phyloP scores from a whole-genome alignment of 2,329 filamentous ascomycete species.

The Diaporthe sp. region DNA sequence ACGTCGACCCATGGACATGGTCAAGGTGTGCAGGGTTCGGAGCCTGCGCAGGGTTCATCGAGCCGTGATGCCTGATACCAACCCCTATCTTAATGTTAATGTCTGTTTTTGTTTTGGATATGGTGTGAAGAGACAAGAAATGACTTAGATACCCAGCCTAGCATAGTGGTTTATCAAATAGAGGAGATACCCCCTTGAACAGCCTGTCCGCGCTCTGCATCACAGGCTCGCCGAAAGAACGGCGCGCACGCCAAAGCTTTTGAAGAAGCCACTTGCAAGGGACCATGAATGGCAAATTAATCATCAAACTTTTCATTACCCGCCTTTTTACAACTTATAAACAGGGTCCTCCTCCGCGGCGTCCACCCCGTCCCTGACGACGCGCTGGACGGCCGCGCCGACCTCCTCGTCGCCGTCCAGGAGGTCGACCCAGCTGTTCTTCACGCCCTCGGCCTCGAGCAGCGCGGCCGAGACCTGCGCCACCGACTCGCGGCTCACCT shows the following conservation, averaged over 20 bases:
- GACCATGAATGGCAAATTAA: background rate
- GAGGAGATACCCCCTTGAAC: conserved; percentile 33
- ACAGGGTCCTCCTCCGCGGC: conserved; percentile 65
- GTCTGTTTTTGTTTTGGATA: background rate
- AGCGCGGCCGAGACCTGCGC: conserved; percentile 69
- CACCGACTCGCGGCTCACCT: conserved; percentile 70
- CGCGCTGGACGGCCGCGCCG: conserved; percentile 61
- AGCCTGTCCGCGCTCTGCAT: background rate
- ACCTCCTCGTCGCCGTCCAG: conserved; percentile 66
- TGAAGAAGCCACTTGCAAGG: background rate
- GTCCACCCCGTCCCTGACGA: conserved; percentile 64
- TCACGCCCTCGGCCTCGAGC: conserved; percentile 62
- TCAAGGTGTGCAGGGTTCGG: background rate
- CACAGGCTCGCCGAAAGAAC: background rate
- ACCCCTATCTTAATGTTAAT: conserved; percentile 16
- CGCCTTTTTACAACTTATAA: conserved; percentile 39
- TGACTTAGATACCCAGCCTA: background rate
- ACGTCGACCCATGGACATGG: background rate
- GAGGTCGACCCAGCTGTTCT: conserved; percentile 68
- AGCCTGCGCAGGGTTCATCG: background rate
- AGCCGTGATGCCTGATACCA: background rate
- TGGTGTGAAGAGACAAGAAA: background rate
- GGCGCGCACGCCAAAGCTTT: background rate
- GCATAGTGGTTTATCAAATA: conserved; percentile 21
- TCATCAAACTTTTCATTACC: background rate